Base-by-base conservation (phyloP, 1,139 yeast species). In the Yarrowia galli region DNA sequence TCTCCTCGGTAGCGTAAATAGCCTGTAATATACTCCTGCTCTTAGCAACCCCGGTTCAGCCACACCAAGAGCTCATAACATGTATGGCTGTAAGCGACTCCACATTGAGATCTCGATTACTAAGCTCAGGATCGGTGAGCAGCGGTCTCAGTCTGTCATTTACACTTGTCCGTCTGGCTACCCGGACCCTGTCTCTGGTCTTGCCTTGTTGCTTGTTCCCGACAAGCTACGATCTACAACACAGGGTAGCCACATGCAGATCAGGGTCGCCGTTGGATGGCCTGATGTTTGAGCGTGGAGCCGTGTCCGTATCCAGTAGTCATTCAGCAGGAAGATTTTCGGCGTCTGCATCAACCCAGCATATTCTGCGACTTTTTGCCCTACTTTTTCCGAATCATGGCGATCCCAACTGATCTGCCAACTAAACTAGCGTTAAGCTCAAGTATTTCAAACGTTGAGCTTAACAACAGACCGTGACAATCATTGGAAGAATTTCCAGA, bases 251-350 rank as follows among this genome's bases (percentile, higher is more conserved):
- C 54, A 49, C 25, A 20, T 35, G 58, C 36, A 42, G 58, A 51
- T 51, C 58, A 51, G 58, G 58, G 58, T 35, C 42, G 43, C 58
- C 58, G 43, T 51, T 51, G 43, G 40, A 51, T 51, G 58, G 58
- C 43, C 58, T 51, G 58, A 35, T n/a, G 10, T 48, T 9, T n/a
- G 9, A 48, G n/a, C n/a, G 53, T 38, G 53, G 36, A 40, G 40
- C n/a, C 18, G 9, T 22, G 10, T 18, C 54, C 54, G 10, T 10
- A 32, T 32, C 23, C 22, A 32, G 54, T 32, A 49, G 40, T 49
- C 54, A 18, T 28, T 32, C 38, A n/a, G 54, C 54, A 40, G 13
- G 12, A 25, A 46, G 51, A 12, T 18, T 49, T 9, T 18, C 40
- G 56, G 56, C 40, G 5, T 32, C n/a, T 32, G 56, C 56, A 8